Percentiles rank a stretch among this genome's conserved stretches.
Evolutionary conservation across 768 basidiomycete genomes (phyloP).

Genomic region (Psilocybe sp.): DNA sequence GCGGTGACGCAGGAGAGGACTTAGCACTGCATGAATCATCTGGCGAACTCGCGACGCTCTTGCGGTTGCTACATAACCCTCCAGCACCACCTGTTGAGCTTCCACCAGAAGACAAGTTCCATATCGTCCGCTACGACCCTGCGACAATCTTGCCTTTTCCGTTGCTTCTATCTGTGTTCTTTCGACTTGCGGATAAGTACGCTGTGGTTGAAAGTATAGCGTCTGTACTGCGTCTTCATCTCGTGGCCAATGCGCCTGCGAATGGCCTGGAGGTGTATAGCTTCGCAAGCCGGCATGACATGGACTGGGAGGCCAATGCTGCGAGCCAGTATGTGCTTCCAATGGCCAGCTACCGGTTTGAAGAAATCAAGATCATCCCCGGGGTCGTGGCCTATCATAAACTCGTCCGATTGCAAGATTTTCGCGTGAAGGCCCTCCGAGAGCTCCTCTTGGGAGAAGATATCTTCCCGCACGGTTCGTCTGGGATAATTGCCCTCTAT

Average conservation of each 20-base stretch:
- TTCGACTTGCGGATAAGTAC: constrained; percentile 67
- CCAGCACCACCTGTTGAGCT: constrained; percentile 41
- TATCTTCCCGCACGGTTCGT: constrained; percentile 65
- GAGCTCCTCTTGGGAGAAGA: constrained; percentile 54
- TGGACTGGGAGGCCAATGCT: constrained; percentile 48
- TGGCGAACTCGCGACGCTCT: constrained; percentile 43
- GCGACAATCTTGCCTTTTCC: constrained; percentile 62
- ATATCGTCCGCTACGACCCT: constrained; percentile 33
- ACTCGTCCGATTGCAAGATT: constrained; percentile 55
- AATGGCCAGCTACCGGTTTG: constrained; percentile 48
- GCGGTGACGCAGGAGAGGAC: constrained; percentile 15
- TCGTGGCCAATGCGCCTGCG: constrained; percentile 57
- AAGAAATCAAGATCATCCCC: constrained; percentile 52
- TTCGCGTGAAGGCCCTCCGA: constrained; percentile 51
- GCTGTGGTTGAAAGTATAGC: constrained; percentile 44
- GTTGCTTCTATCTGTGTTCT: constrained; percentile 50
- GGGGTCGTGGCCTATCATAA: constrained; percentile 63
- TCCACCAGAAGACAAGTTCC: constrained; percentile 23
- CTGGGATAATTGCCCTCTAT: constrained; percentile 1
- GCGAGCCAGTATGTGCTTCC: constrained; percentile 62
- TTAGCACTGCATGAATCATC: constrained; percentile 58
- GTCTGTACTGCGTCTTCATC: constrained; percentile 44
- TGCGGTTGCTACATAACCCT: constrained; percentile 56
- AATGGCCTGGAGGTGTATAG: constrained; percentile 66
- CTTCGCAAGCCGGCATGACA: constrained; percentile 41